These are phyloP conservation scores for Trypanosoma caninum DNA, from an alignment of 208 protist genomes.

Conservation along the genomic window DNA sequence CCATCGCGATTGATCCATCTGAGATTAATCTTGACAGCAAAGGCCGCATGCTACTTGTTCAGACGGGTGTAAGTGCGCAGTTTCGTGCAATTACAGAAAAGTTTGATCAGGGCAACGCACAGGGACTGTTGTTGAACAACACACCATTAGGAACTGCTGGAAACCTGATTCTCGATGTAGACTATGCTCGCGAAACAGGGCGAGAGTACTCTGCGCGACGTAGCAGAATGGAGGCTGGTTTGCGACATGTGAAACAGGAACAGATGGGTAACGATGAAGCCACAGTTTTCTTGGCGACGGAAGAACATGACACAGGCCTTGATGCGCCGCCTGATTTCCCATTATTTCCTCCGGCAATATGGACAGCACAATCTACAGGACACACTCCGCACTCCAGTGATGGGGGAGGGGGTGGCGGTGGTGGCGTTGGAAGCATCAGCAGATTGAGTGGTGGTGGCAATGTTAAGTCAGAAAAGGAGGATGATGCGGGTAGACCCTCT, in stretches of 20 bases:
- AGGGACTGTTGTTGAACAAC: conserved; percentile 85
- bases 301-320: conserved; percentile 8
- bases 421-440: background rate
- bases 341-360: background rate
- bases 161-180: conserved; percentile 85
- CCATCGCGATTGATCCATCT: conserved; percentile 63
- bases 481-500: conserved; percentile 14
- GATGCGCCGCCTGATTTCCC: conserved; percentile 2
- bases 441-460: background rate
- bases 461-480: background rate
- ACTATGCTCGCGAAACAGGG: conserved; percentile 48
- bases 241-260: background rate
- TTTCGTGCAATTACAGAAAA: conserved; percentile 89
- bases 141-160: conserved; percentile 68
- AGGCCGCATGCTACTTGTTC: conserved; percentile 59
- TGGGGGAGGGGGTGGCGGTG: background rate
- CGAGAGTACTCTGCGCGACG: conserved; percentile 24
- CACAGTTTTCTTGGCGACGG: background rate
- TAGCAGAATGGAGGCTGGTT: conserved; percentile 1
- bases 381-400: conserved; percentile 1
- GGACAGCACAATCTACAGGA: background rate
- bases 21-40: conserved; percentile 88
- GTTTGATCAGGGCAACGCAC: conserved; percentile 88
- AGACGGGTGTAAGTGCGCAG: conserved; percentile 75
- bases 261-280: conserved; percentile 3